Evolutionary conservation across 2,329 filamentous ascomycete genomes (phyloP).

Genomic region (Hymenoscyphus salicellus): DNA sequence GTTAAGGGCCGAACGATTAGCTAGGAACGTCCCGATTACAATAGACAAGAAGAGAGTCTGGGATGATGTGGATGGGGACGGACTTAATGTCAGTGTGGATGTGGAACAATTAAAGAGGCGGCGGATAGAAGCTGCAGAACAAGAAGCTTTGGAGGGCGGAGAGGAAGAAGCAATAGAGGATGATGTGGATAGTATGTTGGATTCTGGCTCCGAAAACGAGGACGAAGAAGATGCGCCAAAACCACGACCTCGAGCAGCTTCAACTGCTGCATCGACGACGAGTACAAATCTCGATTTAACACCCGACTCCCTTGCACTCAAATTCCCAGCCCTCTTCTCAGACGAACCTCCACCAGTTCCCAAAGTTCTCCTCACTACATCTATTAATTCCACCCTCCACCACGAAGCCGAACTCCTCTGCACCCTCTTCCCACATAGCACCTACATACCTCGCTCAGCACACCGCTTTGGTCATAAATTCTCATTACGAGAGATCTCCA

Average conservation of each 20-base stretch:
- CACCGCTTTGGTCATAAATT: conserved; percentile 89
- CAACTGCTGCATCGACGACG: conserved; percentile 52
- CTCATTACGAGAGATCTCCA: conserved; percentile 83
- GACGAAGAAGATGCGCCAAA: conserved; percentile 43
- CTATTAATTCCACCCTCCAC: conserved; percentile 84
- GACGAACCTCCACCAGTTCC: conserved; percentile 60
- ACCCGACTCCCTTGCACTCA: conserved; percentile 55
- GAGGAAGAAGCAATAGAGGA: conserved; percentile 51
- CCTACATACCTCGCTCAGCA: conserved; percentile 81
- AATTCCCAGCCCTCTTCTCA: conserved; percentile 61
- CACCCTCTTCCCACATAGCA: conserved; percentile 72
- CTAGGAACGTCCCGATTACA: conserved; percentile 74
- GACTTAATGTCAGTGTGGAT: conserved; percentile 52
- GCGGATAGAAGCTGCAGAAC: conserved; percentile 49
- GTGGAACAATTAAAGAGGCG: conserved; percentile 57
- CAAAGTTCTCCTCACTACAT: conserved; percentile 90
- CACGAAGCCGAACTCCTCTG: conserved; percentile 75
- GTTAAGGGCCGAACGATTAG: conserved; percentile 68
- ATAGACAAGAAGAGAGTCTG: conserved; percentile 86
- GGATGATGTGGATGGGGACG: conserved; percentile 71
- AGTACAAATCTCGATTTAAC: conserved; percentile 64
- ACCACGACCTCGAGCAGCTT: conserved; percentile 40
- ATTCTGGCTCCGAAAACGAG: conserved; percentile 46
- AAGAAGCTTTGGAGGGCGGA: conserved; percentile 41
- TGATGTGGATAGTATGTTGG: conserved; percentile 76